A percentile compares a stretch with the other conserved stretches of the same genome.
These are phyloP conservation scores for Breviolum minutum DNA, from an alignment of 73 alveolate species.

Conservation along the genomic window DNA sequence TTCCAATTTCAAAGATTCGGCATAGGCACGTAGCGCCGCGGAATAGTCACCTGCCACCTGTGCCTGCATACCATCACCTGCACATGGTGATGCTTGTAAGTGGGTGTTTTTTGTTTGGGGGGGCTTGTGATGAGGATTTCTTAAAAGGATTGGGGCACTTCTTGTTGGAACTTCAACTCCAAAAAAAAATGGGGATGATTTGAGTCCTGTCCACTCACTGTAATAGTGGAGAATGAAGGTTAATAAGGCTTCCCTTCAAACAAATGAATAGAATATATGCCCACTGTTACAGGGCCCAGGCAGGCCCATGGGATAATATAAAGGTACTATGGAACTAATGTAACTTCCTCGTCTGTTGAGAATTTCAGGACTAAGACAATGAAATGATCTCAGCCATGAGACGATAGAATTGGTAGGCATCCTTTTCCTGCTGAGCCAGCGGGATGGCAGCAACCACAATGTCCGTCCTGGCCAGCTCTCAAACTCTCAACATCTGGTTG, in stretches of 20 bases:
- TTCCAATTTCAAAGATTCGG: conserved; percentile 90
- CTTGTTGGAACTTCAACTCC: background rate
- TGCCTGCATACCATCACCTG: conserved; percentile 91
- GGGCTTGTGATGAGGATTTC: background rate
- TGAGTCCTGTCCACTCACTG: too few relatives aligned
- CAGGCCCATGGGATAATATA: background rate
- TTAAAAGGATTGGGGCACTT: background rate
- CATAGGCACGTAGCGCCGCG: conserved; percentile 55
- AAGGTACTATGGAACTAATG: too few relatives aligned
- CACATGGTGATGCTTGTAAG: background rate
- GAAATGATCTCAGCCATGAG: background rate
- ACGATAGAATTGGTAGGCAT: conserved; percentile 92
- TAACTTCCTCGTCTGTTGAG: too few relatives aligned
- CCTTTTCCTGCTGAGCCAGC: conserved; percentile 90
- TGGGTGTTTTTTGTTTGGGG: background rate
- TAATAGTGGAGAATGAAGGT: background rate
- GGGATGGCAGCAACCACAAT: conserved; percentile 76
- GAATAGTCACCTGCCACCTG: conserved; percentile 92
- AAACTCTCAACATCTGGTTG: background rate
- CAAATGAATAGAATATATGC: too few relatives aligned
- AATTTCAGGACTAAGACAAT: too few relatives aligned
- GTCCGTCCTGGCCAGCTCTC: conserved; percentile 32
- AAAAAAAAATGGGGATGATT: background rate
- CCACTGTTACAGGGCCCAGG: background rate
- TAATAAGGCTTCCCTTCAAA: background rate